Base-by-base conservation (phyloP, 805 yeast species). In the Peterozyma xylosa region DNA sequence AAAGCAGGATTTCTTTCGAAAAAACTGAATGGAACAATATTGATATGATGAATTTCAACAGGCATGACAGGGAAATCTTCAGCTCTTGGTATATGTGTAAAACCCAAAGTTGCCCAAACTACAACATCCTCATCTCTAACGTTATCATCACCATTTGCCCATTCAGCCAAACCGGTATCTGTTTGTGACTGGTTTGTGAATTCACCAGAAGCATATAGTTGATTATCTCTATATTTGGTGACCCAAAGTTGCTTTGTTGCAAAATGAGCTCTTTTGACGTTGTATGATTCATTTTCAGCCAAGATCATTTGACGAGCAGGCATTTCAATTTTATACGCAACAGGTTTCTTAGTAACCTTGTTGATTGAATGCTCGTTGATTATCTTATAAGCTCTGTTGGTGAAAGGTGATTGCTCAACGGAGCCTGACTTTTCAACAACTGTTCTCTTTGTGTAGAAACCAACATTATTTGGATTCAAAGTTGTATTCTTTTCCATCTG, bases 11-110 rank as follows among this genome's bases (percentile, higher is more conserved):
- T 85, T 56, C 68, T 77, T 54, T 78, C 80, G 59, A 84, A 85
- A 76, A 85, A 85, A 45, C 86, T 84, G 53, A 75, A 69, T 43
- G 95, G 95, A 38, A 73, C 71, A 45, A 85, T 71, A 46, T 76
- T 71, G 53, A 84, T 79, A 54, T 73, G 77, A 67, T 82, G 80
- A 50, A 79, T 80, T 65, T 85, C 95, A 45, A 82, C 86, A 32
- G 93, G 90, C 95, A 85, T 85, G 42, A 85, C 90, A 40, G 95
- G 95, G 82, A 86, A 85, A 62, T 85, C 91, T 66, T 85, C 95
- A 33, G 82, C 79, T 56, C 86, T 74, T 54, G 93, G 93, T 55
- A 84, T 76, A 59, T 85, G 95, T 3, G 91, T 85, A 67, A 85
- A 74, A 27, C 87, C 89, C 59, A 85, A 60, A 38, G 93, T 84